Percentiles rank a stretch among this genome's conserved stretches.
These are phyloP conservation scores for Eucalyptus victrix DNA, from an alignment of 345 rosid species.

Conservation along the genomic window DNA sequence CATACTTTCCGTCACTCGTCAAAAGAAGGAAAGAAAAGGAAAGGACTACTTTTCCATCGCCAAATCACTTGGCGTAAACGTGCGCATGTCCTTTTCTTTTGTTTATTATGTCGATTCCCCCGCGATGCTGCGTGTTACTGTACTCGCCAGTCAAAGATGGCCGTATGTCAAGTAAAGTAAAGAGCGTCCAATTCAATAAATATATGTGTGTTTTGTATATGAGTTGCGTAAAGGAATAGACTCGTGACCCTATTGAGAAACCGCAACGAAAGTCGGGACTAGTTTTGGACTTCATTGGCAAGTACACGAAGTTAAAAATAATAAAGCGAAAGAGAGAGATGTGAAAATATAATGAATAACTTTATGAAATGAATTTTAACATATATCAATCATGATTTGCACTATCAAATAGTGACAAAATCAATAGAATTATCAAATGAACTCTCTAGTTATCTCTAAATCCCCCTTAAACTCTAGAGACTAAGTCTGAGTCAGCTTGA, in stretches of 20 bases:
- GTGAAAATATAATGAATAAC: neutral
- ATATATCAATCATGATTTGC: neutral
- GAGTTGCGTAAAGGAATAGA: neutral
- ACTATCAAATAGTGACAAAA: neutral
- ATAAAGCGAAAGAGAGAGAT: neutral
- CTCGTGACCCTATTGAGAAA: neutral
- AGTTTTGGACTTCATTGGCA: neutral
- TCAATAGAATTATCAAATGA: neutral
- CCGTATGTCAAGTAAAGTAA: neutral
- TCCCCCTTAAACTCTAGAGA: too few species aligned
- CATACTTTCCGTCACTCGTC: neutral
- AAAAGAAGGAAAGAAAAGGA: neutral
- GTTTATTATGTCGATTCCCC: neutral
- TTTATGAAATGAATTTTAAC: neutral
- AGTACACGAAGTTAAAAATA: neutral
- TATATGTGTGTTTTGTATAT: neutral
- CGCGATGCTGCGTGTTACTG: neutral
- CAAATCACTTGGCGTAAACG: neutral
- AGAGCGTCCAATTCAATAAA: neutral
- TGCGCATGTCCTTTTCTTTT: neutral
- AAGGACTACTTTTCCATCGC: neutral
- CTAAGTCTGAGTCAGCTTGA: too few species aligned
- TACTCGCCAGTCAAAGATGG: neutral
- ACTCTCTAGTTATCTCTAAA: neutral
- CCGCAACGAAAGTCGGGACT: neutral